Evolutionary conservation across 352 stramenopile species (phyloP), one percentile per base, ranked within the genome.

Genomic region (Phytophthora uliginosa): DNA sequence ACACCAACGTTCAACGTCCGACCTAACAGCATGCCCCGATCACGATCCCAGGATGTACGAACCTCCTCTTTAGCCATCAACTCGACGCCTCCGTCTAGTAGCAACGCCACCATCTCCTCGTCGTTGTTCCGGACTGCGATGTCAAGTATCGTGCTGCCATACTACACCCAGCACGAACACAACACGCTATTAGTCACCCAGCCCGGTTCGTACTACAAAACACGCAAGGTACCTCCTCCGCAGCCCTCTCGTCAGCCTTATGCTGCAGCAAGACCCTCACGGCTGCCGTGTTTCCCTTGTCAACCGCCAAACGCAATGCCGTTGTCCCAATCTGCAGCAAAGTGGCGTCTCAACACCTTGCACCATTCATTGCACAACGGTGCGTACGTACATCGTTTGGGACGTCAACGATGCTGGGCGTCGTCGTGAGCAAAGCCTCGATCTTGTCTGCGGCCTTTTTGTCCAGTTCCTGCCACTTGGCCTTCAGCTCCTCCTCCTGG

Each of bases 91-190:
- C 75, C 75, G 22, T 93, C 77, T 8, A 92, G 26, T 22, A 93
- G 77, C 28, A 89, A 45, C 63, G 90, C 86, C 34, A 88, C 82
- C 42, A 92, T 71, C 64, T 84, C 78, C 24, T 82, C 73, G 33
- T 86, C 89, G 33, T 84, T 84, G 33, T 82, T 90, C 77, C 88
- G 89, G 66, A 90, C 81, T 0, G 86, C 86, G 4, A 92, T 40
- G 48, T 92, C 83, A 1, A 93, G 72, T 20, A 84, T 79, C 10
- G 84, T 90, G 71, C 87, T 79, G 8, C 86, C 84, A 65, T 93
- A 24, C 58, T 64, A 13, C 6, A 40, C 12, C 12, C 34, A 47
- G 38, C 12, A n/a, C 13, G 15, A 47, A 48, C 54, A 33, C 7
- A 33, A 6, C 8, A 7, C 28, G 28, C n/a, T 9, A 31, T 22